phyloP scores from a whole-genome alignment of 2,329 filamentous ascomycete genomes.

The Teratosphaeria zuluensis region DNA sequence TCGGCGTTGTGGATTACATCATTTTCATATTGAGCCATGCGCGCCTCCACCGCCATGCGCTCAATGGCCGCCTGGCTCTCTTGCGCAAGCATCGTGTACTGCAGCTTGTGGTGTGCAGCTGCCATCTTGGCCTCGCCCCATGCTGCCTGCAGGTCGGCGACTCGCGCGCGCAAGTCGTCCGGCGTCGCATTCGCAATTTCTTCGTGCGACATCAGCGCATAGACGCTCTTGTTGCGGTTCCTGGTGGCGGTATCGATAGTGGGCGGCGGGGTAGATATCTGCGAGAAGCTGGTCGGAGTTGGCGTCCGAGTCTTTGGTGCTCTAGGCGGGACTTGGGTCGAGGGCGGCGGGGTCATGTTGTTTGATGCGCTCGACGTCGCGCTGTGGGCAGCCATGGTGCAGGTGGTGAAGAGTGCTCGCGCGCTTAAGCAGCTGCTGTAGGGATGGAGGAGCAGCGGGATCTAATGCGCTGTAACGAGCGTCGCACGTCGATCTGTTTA shows the following conservation, averaged over 20 bases:
- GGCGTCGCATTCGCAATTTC: slow-evolving; percentile 44
- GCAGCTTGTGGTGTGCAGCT: slow-evolving; percentile 80
- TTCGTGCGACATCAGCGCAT: slow-evolving; percentile 34
- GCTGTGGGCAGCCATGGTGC: not conserved
- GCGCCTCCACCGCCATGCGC: slow-evolving; percentile 80
- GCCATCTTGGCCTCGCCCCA: slow-evolving; percentile 67
- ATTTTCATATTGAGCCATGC: slow-evolving; percentile 81
- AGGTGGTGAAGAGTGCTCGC: not conserved
- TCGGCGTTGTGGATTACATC: slow-evolving; percentile 71
- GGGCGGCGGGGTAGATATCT: slow-evolving; percentile 41
- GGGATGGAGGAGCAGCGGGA: not conserved
- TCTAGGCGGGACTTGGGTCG: slow-evolving; percentile 42
- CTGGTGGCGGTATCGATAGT: slow-evolving; percentile 21
- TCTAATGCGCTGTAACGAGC: not conserved
- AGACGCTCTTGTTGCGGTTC: slow-evolving; percentile 6
- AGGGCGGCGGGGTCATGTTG: slow-evolving; percentile 51
- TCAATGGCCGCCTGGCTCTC: slow-evolving; percentile 79
- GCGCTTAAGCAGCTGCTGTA: not conserved
- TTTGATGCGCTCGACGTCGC: not conserved
- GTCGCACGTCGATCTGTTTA: not conserved
- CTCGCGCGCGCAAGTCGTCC: slow-evolving; percentile 45
- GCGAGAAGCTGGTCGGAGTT: slow-evolving; percentile 37
- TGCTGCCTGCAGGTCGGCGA: slow-evolving; percentile 42
- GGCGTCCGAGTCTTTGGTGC: slow-evolving; percentile 27
- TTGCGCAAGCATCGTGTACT: slow-evolving; percentile 73